Evolutionary conservation across 1,139 yeast species (phyloP).

Genomic region (Kurtzmaniella quercitrusa): DNA sequence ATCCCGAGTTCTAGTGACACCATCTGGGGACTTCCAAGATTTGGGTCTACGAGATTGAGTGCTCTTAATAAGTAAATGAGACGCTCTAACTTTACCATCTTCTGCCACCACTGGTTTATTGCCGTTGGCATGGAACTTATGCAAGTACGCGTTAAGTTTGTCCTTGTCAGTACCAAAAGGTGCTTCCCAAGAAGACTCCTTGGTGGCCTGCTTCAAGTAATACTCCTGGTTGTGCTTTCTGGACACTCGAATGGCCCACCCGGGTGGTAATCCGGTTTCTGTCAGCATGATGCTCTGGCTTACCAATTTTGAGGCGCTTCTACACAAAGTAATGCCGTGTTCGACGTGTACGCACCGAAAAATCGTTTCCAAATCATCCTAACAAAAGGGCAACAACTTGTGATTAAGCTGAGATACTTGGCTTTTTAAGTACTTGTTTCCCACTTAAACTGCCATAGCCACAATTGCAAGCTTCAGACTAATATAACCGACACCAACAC

Average conservation of each 20-base stretch:
- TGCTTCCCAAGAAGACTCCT: constrained; percentile 85
- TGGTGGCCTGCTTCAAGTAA: constrained; percentile 64
- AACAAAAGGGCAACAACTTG: neutral
- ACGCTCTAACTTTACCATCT: constrained; percentile 41
- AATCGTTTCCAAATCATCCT: neutral
- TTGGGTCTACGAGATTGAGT: constrained; percentile 81
- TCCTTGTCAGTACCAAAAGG: constrained; percentile 78
- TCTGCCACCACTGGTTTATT: constrained; percentile 57
- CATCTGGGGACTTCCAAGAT: constrained; percentile 78
- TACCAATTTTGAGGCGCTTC: neutral
- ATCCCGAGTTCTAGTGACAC: constrained; percentile 72
- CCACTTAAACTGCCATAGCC: neutral
- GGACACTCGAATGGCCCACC: constrained; percentile 81
- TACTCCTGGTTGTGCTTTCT: constrained; percentile 83
- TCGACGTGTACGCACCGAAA: neutral
- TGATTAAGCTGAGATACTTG: too few species aligned
- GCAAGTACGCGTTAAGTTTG: constrained; percentile 54
- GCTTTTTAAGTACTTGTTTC: too few species aligned
- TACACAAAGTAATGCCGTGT: neutral
- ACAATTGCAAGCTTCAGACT: neutral
- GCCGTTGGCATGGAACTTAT: constrained; percentile 43
- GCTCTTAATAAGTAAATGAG: constrained; percentile 80
- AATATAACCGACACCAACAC: too few species aligned
- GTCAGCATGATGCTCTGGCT: constrained; percentile 12
- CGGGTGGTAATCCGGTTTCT: constrained; percentile 74